Evolutionary conservation across 2,329 filamentous ascomycete species (phyloP).

Genomic region (Claviceps sp.): DNA sequence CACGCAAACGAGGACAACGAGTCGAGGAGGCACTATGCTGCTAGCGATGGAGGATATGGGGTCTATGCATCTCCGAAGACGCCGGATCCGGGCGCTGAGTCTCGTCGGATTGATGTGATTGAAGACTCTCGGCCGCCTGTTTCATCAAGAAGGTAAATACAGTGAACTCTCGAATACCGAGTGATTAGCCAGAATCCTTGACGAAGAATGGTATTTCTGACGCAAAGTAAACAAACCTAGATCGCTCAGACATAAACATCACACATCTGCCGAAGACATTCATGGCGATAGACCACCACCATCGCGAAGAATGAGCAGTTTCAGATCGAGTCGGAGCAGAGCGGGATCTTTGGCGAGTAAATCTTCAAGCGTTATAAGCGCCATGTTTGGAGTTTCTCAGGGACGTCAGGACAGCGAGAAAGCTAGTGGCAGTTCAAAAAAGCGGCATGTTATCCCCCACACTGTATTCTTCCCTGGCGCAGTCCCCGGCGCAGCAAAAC

Average conservation of each 20-base stretch:
- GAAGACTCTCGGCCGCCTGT: conserved; percentile 22
- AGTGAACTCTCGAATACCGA: too few species aligned
- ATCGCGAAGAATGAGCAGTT: conserved; percentile 8
- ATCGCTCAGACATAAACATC: conserved; percentile 4
- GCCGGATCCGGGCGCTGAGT: conserved; percentile 16
- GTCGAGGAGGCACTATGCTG: conserved; percentile 10
- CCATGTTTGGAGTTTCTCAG: conserved; percentile 14
- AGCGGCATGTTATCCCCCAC: conserved; percentile 7
- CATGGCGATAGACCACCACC: conserved; percentile 4
- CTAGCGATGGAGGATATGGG: conserved; percentile 17
- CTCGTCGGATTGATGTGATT: conserved; percentile 18
- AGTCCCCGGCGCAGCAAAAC: background rate
- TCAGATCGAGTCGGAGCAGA: conserved; percentile 9
- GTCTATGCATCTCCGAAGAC: conserved; percentile 16
- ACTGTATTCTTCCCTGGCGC: background rate
- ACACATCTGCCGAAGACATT: conserved; percentile 10
- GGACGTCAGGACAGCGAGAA: conserved; percentile 14
- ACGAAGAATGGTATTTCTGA: too few species aligned
- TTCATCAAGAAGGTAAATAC: conserved; percentile 17
- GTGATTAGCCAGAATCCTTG: too few species aligned
- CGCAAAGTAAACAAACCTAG: conserved; percentile 2
- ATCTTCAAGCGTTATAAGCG: conserved; percentile 15
- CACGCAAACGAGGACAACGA: conserved; percentile 13
- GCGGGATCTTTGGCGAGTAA: conserved; percentile 8
- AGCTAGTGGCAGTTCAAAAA: conserved; percentile 3